Conservation (phyloP, 1,139 yeast genomes). For the Diutina rugosa region DNA sequence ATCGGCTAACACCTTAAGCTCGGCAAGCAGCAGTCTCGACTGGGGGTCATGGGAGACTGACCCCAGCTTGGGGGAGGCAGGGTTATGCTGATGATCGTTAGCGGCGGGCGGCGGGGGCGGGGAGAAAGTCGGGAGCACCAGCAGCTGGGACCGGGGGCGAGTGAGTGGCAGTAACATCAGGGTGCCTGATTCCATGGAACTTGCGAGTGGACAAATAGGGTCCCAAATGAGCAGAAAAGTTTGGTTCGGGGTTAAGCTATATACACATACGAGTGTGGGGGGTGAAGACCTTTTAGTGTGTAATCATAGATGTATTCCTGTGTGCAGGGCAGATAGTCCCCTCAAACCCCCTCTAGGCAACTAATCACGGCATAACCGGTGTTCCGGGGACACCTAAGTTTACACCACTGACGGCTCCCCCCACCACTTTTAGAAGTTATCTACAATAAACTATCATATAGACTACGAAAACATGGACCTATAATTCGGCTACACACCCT, state of each 20-base stretch:
- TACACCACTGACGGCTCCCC: no score
- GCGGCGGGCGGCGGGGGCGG: not conserved
- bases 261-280: not conserved
- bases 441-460: no score
- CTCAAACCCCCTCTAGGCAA: not conserved
- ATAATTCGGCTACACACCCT: not conserved
- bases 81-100: not conserved
- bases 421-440: no score
- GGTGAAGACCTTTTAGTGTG: not conserved
- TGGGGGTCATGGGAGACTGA: not conserved
- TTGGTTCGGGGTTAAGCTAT: not conserved
- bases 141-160: not conserved
- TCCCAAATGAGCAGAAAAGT: not conserved
- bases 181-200: not conserved
- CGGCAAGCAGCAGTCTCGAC: not conserved
- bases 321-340: not conserved
- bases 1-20: constrained; percentile 16
- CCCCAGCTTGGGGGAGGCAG: not conserved
- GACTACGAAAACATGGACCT: no score
- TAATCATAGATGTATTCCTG: not conserved
- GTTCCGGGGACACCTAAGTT: no score
- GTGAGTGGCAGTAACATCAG: not conserved
- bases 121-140: not conserved
- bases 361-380: not conserved
- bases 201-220: not conserved